These are phyloP conservation scores for Trichoderma citrinoviride DNA, from an alignment of 2,329 filamentous ascomycete species.

Conservation along the genomic window DNA sequence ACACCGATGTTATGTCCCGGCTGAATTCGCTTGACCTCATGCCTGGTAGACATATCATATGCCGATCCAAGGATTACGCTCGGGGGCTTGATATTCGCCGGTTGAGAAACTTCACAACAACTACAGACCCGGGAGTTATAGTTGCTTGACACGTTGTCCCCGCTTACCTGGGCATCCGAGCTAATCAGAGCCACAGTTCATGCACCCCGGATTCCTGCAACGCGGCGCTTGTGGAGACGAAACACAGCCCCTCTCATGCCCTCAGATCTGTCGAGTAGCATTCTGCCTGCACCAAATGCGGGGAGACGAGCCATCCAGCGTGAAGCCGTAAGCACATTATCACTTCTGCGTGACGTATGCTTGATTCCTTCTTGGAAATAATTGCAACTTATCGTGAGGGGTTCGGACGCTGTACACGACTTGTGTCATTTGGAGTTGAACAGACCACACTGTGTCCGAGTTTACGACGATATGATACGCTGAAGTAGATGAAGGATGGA, in stretches of 20 bases:
- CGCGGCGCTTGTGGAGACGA: neutral
- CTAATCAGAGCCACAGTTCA: conserved; percentile 11
- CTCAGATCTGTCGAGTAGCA: neutral
- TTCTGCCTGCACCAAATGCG: conserved; percentile 11
- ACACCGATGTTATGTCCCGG: no score
- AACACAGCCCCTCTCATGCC: conserved; percentile 8
- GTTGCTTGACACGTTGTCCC: neutral
- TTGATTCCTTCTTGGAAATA: neutral
- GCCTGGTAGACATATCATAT: neutral
- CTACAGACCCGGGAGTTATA: neutral
- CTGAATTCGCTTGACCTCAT: neutral
- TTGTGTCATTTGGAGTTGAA: neutral
- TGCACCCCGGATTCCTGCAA: conserved; percentile 13
- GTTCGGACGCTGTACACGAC: neutral
- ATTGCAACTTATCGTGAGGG: neutral
- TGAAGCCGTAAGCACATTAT: neutral
- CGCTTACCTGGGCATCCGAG: neutral
- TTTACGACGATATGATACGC: neutral
- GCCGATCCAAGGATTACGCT: neutral
- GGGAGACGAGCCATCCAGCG: neutral
- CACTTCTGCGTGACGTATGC: conserved; percentile 5
- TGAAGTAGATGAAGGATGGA: neutral
- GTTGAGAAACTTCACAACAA: neutral
- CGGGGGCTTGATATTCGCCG: neutral
- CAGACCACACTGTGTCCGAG: neutral